phyloP scores from a whole-genome alignment of 2,329 filamentous ascomycete genomes.

The Pseudogymnoascus sp. region DNA sequence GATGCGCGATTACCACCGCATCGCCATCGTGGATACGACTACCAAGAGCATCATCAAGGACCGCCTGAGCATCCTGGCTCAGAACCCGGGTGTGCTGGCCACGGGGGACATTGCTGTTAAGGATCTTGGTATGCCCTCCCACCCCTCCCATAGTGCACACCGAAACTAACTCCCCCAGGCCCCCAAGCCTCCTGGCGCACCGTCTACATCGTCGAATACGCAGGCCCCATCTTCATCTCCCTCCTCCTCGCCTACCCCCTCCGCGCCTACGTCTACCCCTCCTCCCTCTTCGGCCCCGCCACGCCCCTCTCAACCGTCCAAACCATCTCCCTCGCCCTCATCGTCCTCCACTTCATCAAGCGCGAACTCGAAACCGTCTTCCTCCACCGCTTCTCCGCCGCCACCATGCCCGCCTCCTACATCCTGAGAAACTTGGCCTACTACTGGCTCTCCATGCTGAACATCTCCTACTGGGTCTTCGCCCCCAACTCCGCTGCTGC shows the following conservation, averaged over 20 bases:
- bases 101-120: constrained; percentile 70
- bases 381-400: constrained; percentile 88
- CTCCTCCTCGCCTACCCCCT: constrained; percentile 61
- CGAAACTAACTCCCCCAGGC: constrained; percentile 44
- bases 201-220: constrained; percentile 92
- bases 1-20: constrained; percentile 51
- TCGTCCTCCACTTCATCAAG: constrained; percentile 83
- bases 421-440: constrained; percentile 93
- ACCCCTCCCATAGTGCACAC: not conserved
- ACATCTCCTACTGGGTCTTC: constrained; percentile 83
- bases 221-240: constrained; percentile 86
- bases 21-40: constrained; percentile 54
- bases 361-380: constrained; percentile 92
- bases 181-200: constrained; percentile 86
- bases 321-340: constrained; percentile 64
- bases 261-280: constrained; percentile 64
- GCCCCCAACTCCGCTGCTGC: constrained; percentile 64
- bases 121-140: constrained; percentile 65
- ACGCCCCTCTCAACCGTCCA: constrained; percentile 59
- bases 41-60: constrained; percentile 59
- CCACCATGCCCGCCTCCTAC: constrained; percentile 86
- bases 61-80: constrained; percentile 45
- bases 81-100: constrained; percentile 42
- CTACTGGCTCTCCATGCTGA: constrained; percentile 85
- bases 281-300: constrained; percentile 33